Conservation (phyloP, 73 alveolate species). For the Loxodes magnus region DNA sequence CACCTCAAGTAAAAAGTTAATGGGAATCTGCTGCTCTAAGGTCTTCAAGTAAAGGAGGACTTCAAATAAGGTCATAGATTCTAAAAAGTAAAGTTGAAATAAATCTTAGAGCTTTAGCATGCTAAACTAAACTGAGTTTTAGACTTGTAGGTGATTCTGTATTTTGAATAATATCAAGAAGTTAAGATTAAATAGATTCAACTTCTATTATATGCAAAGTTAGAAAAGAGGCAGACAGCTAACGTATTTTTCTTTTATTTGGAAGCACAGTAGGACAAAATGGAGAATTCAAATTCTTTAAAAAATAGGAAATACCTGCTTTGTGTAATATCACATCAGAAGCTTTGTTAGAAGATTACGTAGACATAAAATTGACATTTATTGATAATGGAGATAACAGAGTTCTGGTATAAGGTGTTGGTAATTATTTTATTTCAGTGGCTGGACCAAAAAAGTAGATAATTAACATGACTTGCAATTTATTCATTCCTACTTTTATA, state of each 20-base stretch:
- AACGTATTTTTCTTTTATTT: background rate
- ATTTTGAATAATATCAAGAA: slow-evolving; percentile 5
- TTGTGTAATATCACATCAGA: background rate
- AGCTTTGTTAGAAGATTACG: background rate
- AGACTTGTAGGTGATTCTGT: slow-evolving; percentile 7
- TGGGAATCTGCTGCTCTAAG: no score
- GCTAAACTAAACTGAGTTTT: slow-evolving; percentile 2
- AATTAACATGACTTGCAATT: background rate
- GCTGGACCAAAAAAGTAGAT: background rate
- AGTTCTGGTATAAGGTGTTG: slow-evolving; percentile 4
- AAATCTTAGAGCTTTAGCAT: background rate
- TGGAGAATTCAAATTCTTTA: background rate
- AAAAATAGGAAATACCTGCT: background rate
- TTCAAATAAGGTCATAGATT: no score
- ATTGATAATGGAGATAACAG: slow-evolving; percentile 3
- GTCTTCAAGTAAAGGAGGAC: no score
- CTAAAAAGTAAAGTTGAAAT: no score
- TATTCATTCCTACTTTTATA: background rate
- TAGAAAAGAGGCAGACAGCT: slow-evolving; percentile 4
- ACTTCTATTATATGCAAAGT: slow-evolving; percentile 1
- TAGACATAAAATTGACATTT: background rate
- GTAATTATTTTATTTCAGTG: background rate
- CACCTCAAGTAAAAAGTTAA: no score
- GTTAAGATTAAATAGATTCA: background rate
- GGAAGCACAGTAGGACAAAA: background rate